These are phyloP conservation scores for Hypoxylon fuscum DNA, from an alignment of 495 filamentous ascomycete species.

Conservation along the genomic window DNA sequence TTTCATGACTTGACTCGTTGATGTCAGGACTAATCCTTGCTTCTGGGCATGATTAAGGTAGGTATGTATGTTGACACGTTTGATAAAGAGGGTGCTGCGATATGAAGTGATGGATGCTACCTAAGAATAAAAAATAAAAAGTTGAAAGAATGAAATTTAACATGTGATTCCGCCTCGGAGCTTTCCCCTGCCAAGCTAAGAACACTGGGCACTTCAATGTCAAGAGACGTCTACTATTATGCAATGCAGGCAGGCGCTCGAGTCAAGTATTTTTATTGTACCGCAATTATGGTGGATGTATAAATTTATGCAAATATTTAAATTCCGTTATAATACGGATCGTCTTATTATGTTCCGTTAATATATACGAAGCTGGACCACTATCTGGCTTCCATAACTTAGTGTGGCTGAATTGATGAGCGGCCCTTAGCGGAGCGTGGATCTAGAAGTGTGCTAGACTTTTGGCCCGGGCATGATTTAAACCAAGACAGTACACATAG, in stretches of 20 bases:
- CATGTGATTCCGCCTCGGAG: constrained; percentile 38
- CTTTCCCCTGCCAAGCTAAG: constrained; percentile 36
- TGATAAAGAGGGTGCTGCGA: constrained; percentile 4
- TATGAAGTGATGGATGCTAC: constrained; percentile 12
- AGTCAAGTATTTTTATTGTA: constrained; percentile 25
- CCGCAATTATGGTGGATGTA: too few species aligned
- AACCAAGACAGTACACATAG: too few species aligned
- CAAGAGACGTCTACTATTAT: constrained; percentile 30
- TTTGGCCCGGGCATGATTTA: too few species aligned
- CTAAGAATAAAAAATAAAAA: not conserved
- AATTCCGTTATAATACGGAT: too few species aligned
- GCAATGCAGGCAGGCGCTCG: constrained; percentile 21
- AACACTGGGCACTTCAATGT: constrained; percentile 15
- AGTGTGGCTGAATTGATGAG: too few species aligned
- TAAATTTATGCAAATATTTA: too few species aligned
- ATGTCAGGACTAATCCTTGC: constrained; percentile 23
- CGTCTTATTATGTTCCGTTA: too few species aligned
- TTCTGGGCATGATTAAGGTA: constrained; percentile 1
- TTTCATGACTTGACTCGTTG: constrained; percentile 19
- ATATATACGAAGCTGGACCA: too few species aligned
- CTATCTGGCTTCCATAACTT: too few species aligned
- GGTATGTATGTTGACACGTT: not conserved
- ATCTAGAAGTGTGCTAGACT: too few species aligned
- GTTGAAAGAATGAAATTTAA: constrained; percentile 30
- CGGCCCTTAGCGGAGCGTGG: too few species aligned